Evolutionary conservation across 2,329 filamentous ascomycete species (phyloP).

Genomic region (Coniochaeta sp.): DNA sequence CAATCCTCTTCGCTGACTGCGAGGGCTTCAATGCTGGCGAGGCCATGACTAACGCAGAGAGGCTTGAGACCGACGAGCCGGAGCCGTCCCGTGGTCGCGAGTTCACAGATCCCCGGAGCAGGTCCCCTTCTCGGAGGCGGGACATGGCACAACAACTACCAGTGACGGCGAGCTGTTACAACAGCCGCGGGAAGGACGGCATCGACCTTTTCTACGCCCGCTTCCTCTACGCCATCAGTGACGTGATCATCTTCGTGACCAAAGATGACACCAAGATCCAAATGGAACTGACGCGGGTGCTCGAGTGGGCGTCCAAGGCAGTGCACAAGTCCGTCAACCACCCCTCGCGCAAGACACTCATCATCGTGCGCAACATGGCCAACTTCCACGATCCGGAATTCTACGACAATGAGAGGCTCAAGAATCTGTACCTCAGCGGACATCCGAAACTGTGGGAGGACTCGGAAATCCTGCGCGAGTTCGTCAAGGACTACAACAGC

Average conservation of each 20-base stretch:
- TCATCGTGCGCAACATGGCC: conserved; percentile 13
- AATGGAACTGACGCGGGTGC: conserved; percentile 6
- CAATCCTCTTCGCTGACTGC: conserved; percentile 14
- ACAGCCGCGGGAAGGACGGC: neutral
- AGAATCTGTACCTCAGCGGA: neutral
- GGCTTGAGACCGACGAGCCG: neutral
- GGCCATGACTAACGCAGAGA: neutral
- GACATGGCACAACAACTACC: neutral
- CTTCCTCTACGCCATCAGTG: conserved; percentile 15
- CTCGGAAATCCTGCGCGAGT: neutral
- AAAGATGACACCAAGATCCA: conserved; percentile 8
- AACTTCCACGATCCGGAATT: conserved; percentile 4
- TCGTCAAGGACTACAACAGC: neutral
- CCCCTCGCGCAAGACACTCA: conserved; percentile 12
- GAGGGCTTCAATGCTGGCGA: conserved; percentile 12
- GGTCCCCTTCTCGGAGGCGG: neutral
- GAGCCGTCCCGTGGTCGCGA: neutral
- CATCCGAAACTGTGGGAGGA: neutral
- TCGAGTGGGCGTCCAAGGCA: conserved; percentile 13
- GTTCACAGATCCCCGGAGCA: neutral
- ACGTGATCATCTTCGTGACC: conserved; percentile 15
- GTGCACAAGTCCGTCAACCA: conserved; percentile 13
- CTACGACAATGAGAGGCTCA: conserved; percentile 8
- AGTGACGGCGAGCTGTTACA: neutral
- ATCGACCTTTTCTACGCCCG: conserved; percentile 15